Percentiles rank a stretch among this genome's conserved stretches.
phyloP scores from a whole-genome alignment of 83 land plant genomes.

The Diphasiastrum complanatum region DNA sequence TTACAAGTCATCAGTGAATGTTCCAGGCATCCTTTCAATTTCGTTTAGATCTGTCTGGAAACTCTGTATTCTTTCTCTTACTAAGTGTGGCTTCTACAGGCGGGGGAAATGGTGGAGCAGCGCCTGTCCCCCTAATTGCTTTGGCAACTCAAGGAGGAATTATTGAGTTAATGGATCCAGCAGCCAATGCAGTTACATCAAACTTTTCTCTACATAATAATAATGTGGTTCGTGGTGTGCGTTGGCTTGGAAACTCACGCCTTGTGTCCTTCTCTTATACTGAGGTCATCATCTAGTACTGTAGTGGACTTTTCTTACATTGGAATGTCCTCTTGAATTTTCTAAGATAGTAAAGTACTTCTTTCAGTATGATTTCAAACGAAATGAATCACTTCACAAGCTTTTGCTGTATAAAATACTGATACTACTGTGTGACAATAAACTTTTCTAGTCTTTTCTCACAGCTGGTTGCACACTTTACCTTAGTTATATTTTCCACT shows the following conservation, averaged over 20 bases:
- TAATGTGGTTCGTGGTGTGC: slow-evolving; percentile 59
- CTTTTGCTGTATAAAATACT: too few relatives aligned
- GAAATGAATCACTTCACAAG: too few relatives aligned
- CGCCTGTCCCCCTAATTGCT: slow-evolving; percentile 85
- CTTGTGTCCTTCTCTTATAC: slow-evolving; percentile 90
- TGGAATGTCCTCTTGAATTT: background rate
- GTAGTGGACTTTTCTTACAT: background rate
- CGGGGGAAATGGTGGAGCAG: slow-evolving; percentile 87
- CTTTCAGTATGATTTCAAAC: too few relatives aligned
- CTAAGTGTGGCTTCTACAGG: slow-evolving; percentile 33
- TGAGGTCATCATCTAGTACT: slow-evolving; percentile 43
- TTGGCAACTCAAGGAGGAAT: slow-evolving; percentile 90
- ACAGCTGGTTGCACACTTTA: too few relatives aligned
- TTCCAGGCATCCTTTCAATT: too few relatives aligned
- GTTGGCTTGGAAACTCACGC: slow-evolving; percentile 96
- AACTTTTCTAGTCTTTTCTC: too few relatives aligned
- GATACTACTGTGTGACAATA: too few relatives aligned
- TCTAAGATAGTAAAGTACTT: too few relatives aligned
- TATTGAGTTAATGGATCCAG: slow-evolving; percentile 84
- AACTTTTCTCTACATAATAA: slow-evolving; percentile 70
- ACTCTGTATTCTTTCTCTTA: background rate
- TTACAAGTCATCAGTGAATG: too few relatives aligned
- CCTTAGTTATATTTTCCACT: too few relatives aligned
- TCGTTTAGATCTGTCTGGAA: background rate
- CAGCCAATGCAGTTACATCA: slow-evolving; percentile 75